These are phyloP conservation scores for Chytriomyces confervae DNA, from an alignment of 192 early-diverging fungal genomes.

Conservation along the genomic window DNA sequence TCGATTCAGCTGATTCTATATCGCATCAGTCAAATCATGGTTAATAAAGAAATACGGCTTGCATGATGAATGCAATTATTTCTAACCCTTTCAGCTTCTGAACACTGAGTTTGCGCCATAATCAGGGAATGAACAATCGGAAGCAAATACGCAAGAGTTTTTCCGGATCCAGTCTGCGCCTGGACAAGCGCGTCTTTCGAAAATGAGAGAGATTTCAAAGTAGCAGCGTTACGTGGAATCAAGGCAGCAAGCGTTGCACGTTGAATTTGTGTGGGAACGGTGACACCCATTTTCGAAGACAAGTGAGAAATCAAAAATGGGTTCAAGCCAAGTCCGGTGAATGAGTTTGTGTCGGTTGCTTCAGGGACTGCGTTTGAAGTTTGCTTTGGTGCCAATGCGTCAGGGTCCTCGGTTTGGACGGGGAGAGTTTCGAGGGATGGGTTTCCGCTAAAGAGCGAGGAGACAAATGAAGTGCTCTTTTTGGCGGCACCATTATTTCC, in stretches of 20 bases:
- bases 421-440: slow-evolving; percentile 51
- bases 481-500: not conserved
- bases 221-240: slow-evolving; percentile 43
- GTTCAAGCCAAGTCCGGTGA: slow-evolving; percentile 81
- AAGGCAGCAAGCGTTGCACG: slow-evolving; percentile 74
- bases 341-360: slow-evolving; percentile 48
- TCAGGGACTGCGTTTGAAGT: slow-evolving; percentile 24
- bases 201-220: not conserved
- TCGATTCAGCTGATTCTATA: slow-evolving; percentile 48
- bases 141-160: slow-evolving; percentile 92
- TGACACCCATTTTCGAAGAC: slow-evolving; percentile 73
- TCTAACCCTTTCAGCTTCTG: slow-evolving; percentile 10
- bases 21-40: too few relatives aligned
- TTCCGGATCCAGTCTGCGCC: slow-evolving; percentile 97
- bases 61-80: not conserved
- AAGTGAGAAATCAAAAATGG: slow-evolving; percentile 73
- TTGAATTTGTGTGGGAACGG: slow-evolving; percentile 88
- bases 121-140: slow-evolving; percentile 91
- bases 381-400: slow-evolving; percentile 24
- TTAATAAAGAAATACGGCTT: too few relatives aligned
- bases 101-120: slow-evolving; percentile 57
- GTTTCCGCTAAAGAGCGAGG: slow-evolving; percentile 84
- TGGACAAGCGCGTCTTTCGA: slow-evolving; percentile 85
- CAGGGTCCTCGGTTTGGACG: not conserved
- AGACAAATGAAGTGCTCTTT: slow-evolving; percentile 46